Evolutionary conservation across 305 asterid genomes (phyloP).

Genomic region (Solanum chacoense): DNA sequence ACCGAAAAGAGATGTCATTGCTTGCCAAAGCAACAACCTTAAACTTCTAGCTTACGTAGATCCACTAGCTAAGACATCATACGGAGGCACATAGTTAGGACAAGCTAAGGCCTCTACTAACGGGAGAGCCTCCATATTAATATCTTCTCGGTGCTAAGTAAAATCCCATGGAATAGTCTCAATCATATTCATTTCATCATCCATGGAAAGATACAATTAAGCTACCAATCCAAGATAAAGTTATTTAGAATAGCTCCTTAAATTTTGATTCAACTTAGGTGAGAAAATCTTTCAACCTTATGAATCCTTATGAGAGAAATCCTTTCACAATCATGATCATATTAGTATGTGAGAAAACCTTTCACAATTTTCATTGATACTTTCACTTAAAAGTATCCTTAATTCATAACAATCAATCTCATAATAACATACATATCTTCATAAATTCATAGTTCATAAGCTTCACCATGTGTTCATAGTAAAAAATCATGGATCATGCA

Average conservation of each 20-base stretch:
- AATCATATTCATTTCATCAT: neutral
- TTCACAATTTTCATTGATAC: neutral
- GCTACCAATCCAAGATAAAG: neutral
- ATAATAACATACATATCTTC: neutral
- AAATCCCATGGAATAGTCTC: neutral
- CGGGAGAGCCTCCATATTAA: neutral
- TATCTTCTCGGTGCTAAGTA: neutral
- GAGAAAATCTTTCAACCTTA: neutral
- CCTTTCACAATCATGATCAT: neutral
- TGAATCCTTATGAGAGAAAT: neutral
- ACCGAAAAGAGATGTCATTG: neutral
- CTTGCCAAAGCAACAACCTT: neutral
- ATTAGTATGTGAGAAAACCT: neutral
- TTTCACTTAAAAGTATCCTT: neutral
- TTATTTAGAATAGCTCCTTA: neutral
- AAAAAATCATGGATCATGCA: neutral
- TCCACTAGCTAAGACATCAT: neutral
- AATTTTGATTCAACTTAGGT: neutral
- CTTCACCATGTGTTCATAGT: neutral
- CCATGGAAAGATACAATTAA: neutral
- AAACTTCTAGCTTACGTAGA: neutral
- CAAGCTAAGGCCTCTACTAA: neutral
- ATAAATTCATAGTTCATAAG: neutral
- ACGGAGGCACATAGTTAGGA: neutral
- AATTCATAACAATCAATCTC: neutral